Conservation (phyloP, 352 stramenopile species). For the Pythium vanterpoolii region DNA sequence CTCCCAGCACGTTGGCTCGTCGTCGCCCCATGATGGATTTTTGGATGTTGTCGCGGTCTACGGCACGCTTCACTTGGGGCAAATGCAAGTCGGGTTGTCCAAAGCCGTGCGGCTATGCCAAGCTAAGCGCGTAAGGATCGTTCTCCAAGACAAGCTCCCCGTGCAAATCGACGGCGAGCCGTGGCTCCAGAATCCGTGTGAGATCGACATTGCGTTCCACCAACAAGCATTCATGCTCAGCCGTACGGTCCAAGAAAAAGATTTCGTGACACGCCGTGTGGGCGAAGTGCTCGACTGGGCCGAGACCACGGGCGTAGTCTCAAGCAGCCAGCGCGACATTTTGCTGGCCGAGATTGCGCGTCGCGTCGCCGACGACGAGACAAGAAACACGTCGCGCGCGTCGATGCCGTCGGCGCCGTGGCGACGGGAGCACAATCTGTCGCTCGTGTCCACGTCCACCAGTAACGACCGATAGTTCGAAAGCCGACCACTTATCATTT, state of each 20-base stretch:
- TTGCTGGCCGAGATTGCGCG: constrained; percentile 68
- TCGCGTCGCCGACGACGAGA: constrained; percentile 45
- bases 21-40: constrained; percentile 87
- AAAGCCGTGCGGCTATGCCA: constrained; percentile 79
- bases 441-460: constrained; percentile 7
- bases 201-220: constrained; percentile 79
- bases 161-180: constrained; percentile 96
- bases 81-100: constrained; percentile 90
- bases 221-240: constrained; percentile 86
- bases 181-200: constrained; percentile 86
- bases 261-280: constrained; percentile 76
- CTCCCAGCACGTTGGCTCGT: constrained; percentile 37
- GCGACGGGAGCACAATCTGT: constrained; percentile 5
- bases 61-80: constrained; percentile 91
- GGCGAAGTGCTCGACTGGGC: constrained; percentile 84
- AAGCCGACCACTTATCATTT: neutral
- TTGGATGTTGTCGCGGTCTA: constrained; percentile 93
- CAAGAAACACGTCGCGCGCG: neutral
- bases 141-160: constrained; percentile 58
- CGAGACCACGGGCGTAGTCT: constrained; percentile 69
- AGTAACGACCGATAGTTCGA: constrained; percentile 18
- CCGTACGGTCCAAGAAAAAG: constrained; percentile 66
- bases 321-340: constrained; percentile 64
- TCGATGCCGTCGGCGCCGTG: constrained; percentile 8
- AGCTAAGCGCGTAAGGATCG: constrained; percentile 55